These are phyloP conservation scores for Gaeumannomyces tritici DNA, from an alignment of 2,329 filamentous ascomycete genomes.

Conservation along the genomic window DNA sequence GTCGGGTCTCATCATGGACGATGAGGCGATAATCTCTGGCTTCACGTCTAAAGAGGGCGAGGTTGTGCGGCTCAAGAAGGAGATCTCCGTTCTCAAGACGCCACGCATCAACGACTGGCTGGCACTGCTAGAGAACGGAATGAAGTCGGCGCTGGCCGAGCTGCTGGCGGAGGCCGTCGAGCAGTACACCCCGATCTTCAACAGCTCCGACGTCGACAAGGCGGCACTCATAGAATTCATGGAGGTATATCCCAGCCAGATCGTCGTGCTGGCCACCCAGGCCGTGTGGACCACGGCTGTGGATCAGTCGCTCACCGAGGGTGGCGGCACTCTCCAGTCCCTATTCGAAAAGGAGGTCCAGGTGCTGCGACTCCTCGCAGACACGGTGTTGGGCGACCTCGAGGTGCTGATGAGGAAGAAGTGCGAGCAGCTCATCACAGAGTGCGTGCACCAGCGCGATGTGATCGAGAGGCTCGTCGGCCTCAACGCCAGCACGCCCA, in stretches of 20 bases:
- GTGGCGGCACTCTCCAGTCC: slow-evolving; percentile 57
- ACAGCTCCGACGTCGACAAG: slow-evolving; percentile 59
- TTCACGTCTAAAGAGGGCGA: slow-evolving; percentile 96
- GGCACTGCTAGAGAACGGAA: slow-evolving; percentile 80
- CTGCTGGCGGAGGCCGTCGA: slow-evolving; percentile 78
- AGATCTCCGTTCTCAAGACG: slow-evolving; percentile 86
- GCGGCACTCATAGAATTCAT: slow-evolving; percentile 72
- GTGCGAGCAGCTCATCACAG: slow-evolving; percentile 97
- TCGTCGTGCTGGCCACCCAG: slow-evolving; percentile 90
- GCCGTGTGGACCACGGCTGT: slow-evolving; percentile 88
- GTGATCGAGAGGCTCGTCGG: slow-evolving; percentile 78
- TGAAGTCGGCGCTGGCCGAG: slow-evolving; percentile 91
- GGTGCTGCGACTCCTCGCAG: slow-evolving; percentile 75
- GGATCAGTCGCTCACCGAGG: slow-evolving; percentile 63
- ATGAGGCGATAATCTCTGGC: slow-evolving; percentile 79
- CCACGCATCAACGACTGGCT: slow-evolving; percentile 99
- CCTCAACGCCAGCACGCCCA: slow-evolving; percentile 62
- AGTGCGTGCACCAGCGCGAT: slow-evolving; percentile 96
- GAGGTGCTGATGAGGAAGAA: slow-evolving; percentile 84
- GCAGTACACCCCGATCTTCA: slow-evolving; percentile 71
- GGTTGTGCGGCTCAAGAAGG: slow-evolving; percentile 74
- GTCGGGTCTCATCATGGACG: slow-evolving; percentile 81
- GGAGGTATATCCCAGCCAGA: slow-evolving; percentile 77
- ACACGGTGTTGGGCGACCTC: slow-evolving; percentile 83
- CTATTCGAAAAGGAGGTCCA: slow-evolving; percentile 78